Base-by-base conservation (phyloP, 202 grass and related monocot genomes). In the Bolboschoenoplectus hybrid region DNA sequence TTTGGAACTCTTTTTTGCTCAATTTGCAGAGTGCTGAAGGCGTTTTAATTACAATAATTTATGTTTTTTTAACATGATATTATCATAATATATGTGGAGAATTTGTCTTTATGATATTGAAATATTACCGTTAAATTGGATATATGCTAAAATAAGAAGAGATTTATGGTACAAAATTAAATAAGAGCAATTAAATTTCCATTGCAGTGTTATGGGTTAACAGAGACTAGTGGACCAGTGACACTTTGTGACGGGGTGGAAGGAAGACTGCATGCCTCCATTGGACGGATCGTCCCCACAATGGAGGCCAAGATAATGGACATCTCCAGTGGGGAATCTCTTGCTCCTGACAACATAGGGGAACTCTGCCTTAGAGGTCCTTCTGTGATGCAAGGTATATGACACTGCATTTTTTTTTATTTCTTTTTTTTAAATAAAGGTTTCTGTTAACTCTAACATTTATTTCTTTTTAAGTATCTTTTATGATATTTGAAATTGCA, bases 151-250 rank as follows among this genome's bases (percentile, higher is more conserved):
- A 26, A 26, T 26, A 14, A 57, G 19, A 63, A 7, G 6, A 32
- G 19, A 26, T 63, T 8, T 26, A 63, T 53, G 1, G 51, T 12
- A 53, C 0, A 12, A 11, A 11, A 9, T 12, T 12, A 12, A 53
- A 56, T 56, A 12, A 56, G 13, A 13, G 13, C 53, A 16, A 14
- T 56, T 56, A 56, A 56, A 56, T 14, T 58, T 14, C 6, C 26
- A 6, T 7, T 82, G 83, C 83, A 92, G 91, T 90, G 91, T 70
- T 90, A 92, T 36, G 91, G 88, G 14, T 80, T 92, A 64, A 92
- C 91, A 6, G 91, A 92, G 55, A 81, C 86, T 1, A 84, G 78
- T 20, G 91, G 88, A 10, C 67, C 61, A 3, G 50, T 90, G 40
- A 88, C 84, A 65, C n/a, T 88, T 62, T 86, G 88, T 74, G 81